Evolutionary conservation across 306 rosid species (phyloP).

Genomic region (Rubus idaeus): DNA sequence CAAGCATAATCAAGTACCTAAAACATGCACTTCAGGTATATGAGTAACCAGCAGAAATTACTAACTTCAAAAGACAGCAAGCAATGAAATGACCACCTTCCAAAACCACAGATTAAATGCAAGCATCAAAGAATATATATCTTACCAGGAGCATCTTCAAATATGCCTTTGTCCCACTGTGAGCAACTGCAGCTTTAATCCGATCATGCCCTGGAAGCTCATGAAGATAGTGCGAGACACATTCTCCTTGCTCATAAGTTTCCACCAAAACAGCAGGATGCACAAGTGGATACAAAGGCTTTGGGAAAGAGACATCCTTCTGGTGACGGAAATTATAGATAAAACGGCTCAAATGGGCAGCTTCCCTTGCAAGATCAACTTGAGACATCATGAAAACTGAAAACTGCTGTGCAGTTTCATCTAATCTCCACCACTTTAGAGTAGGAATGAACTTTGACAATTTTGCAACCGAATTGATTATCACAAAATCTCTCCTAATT

Average conservation of each 20-base stretch:
- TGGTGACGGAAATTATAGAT: conserved; percentile 87
- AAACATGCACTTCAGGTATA: neutral
- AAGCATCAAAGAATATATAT: conserved; percentile 15
- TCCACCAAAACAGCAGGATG: conserved; percentile 99
- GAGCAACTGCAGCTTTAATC: conserved; percentile 86
- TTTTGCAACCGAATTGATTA: conserved; percentile 77
- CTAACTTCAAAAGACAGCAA: neutral
- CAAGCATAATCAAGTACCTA: neutral
- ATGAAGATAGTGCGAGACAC: conserved; percentile 83
- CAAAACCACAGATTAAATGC: conserved; percentile 12
- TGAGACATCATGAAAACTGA: conserved; percentile 98
- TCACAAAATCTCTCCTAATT: conserved; percentile 89
- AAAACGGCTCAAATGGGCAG: conserved; percentile 95
- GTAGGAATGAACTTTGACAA: conserved; percentile 72
- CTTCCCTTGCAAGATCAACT: conserved; percentile 99
- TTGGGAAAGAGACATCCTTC: conserved; percentile 95
- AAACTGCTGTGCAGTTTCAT: conserved; percentile 98
- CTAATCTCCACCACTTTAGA: conserved; percentile 89
- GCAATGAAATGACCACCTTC: conserved; percentile 14
- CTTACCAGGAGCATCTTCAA: conserved; percentile 98
- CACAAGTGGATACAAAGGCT: conserved; percentile 95
- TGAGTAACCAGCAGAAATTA: neutral
- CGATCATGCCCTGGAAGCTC: conserved; percentile 79
- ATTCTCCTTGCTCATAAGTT: conserved; percentile 92
- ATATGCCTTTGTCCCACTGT: conserved; percentile 97